These are phyloP conservation scores for Casuarina glauca DNA, from an alignment of 306 rosid species.

Conservation along the genomic window DNA sequence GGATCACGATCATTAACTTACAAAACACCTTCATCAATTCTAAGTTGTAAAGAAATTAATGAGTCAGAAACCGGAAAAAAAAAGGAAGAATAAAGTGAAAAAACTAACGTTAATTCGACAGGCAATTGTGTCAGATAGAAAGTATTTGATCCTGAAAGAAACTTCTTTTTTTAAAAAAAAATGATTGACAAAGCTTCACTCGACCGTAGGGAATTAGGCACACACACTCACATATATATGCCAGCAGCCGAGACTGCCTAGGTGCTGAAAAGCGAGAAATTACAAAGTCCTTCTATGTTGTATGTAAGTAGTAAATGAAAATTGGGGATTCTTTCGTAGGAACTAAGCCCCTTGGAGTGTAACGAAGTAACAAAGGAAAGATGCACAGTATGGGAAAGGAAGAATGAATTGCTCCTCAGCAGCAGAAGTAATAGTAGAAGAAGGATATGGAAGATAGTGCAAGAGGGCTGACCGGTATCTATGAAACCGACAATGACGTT, in stretches of 20 bases:
- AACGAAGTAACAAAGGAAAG: slow-evolving; percentile 10
- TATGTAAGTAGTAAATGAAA: slow-evolving; percentile 26
- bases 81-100: not conserved
- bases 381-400: slow-evolving; percentile 13
- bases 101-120: not conserved
- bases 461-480: slow-evolving; percentile 57
- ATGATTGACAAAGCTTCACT: not conserved
- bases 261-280: slow-evolving; percentile 19
- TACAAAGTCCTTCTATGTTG: slow-evolving; percentile 15
- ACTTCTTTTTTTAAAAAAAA: not conserved
- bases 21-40: not conserved
- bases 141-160: not conserved
- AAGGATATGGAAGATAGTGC: slow-evolving; percentile 8
- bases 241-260: slow-evolving; percentile 7
- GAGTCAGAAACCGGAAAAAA: not conserved
- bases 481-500: slow-evolving; percentile 70
- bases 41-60: not conserved
- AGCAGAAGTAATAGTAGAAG: slow-evolving; percentile 13
- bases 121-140: not conserved
- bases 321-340: slow-evolving; percentile 19
- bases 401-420: slow-evolving; percentile 11
- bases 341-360: not conserved
- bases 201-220: not conserved
- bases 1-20: not conserved
- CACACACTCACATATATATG: not conserved